Base-by-base conservation (phyloP, 139 green algal genomes). In the Haematococcus sp. region DNA sequence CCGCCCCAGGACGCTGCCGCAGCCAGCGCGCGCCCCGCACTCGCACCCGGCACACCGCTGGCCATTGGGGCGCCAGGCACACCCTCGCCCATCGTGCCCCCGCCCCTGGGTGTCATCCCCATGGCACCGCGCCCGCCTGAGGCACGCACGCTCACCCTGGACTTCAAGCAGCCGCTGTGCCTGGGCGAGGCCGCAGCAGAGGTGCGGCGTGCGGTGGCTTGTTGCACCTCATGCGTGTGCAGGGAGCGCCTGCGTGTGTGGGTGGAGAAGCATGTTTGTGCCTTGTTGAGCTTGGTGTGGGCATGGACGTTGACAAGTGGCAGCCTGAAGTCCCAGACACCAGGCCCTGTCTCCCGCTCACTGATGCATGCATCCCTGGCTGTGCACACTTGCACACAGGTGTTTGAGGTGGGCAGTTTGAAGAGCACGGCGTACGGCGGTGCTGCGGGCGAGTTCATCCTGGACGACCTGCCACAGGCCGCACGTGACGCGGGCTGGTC, bases 401-500 rank as follows among this genome's bases (percentile, higher is more conserved):
- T 73, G 0, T 43, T 82, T 0, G 58, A 86, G 2, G 77, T 89
- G 20, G 86, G 84, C 17, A 84, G 73, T 35, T 56, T 91, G 25
- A 84, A 83, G 35, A 81, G 78, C 63, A 31, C 25, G 4, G 28
- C 32, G 4, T 33, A 60, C 0, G 81, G 76, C 1, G 75, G 51
- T 22, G 35, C 64, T 5, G 25, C 81, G 22, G 86, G 73, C 3
- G 86, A 89, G 71, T 30, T 89, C 7, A 11, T 70, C 15, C 16
- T 89, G 1, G 78, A 83, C 5, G 79, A 84, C 2, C 61, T 88
- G 20, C 56, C 83, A 32, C 35, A 70, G 35, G 76, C 74, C 28
- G 83, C 81, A 2, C 69, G 66, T n/a, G 78, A 81, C 22, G 78
- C 81, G 22, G 86, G 86, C 23, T 89, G 84, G 78, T 70, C 70